Percentiles rank a stretch among this genome's conserved stretches.
phyloP scores from a whole-genome alignment of 2,329 filamentous ascomycete species.

The Pseudogymnoascus pannorum region DNA sequence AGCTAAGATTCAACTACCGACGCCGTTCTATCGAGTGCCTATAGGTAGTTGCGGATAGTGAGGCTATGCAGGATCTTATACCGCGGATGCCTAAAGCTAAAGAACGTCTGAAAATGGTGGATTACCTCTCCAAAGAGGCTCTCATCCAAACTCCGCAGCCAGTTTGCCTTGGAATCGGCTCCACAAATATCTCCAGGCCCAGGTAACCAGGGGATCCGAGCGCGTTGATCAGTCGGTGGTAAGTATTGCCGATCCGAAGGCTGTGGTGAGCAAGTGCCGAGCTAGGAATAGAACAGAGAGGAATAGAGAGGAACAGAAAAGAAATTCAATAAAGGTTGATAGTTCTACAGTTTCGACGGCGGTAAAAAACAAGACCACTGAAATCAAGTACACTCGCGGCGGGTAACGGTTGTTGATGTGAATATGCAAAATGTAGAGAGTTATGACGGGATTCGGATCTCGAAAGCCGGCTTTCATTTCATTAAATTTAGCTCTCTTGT shows the following conservation, averaged over 20 bases:
- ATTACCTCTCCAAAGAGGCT: conserved; percentile 4
- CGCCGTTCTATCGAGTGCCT: conserved; percentile 1
- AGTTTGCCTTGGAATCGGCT: not conserved
- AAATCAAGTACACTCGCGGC: not conserved
- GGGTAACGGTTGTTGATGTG: not conserved
- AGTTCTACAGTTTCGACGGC: not conserved
- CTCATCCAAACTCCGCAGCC: not conserved
- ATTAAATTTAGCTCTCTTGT: conserved; percentile 1
- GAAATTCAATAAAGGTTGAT: not conserved
- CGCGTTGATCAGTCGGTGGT: not conserved
- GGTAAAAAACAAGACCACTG: not conserved
- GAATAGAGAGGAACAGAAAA: not conserved
- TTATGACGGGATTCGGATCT: not conserved
- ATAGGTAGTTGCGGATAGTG: not conserved
- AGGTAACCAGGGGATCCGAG: conserved; percentile 5
- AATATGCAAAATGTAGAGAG: not conserved
- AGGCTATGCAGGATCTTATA: not conserved
- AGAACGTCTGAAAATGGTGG: not conserved
- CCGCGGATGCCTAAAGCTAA: conserved; percentile 4
- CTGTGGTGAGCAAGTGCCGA: not conserved
- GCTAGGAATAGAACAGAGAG: not conserved
- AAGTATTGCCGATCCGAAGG: not conserved
- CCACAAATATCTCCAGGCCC: conserved; percentile 6
- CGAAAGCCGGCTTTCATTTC: not conserved
- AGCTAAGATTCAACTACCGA: conserved; percentile 2